phyloP scores from a whole-genome alignment of 2,329 filamentous ascomycete species.

The Aspergillus fumigatiaffinis region DNA sequence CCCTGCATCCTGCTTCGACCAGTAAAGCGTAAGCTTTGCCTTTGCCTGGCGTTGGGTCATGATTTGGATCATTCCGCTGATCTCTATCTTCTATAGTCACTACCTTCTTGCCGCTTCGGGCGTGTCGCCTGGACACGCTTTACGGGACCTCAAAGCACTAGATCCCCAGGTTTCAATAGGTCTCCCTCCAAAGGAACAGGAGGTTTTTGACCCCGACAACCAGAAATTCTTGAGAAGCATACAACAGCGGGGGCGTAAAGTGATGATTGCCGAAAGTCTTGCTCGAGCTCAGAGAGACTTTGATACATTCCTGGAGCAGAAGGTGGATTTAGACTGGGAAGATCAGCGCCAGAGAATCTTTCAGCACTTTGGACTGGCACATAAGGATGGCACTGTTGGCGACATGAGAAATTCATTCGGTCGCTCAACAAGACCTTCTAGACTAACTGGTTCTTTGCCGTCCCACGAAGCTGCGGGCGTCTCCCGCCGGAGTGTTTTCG shows the following conservation, averaged over 20 bases:
- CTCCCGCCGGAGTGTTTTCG: slow-evolving; percentile 56
- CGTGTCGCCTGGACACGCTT: slow-evolving; percentile 78
- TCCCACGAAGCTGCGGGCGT: slow-evolving; percentile 39
- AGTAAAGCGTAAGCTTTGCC: slow-evolving; percentile 50
- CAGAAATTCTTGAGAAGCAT: slow-evolving; percentile 77
- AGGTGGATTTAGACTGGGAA: slow-evolving; percentile 94
- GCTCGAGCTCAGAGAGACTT: slow-evolving; percentile 87
- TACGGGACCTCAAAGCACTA: slow-evolving; percentile 83
- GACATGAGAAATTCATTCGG: slow-evolving; percentile 52
- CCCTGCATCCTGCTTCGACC: slow-evolving; percentile 40
- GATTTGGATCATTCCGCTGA: background rate
- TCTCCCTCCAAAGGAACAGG: slow-evolving; percentile 31
- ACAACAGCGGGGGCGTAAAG: slow-evolving; percentile 84
- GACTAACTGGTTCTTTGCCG: slow-evolving; percentile 40
- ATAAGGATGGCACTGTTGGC: slow-evolving; percentile 41
- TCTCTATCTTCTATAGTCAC: slow-evolving; percentile 54
- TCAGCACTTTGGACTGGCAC: slow-evolving; percentile 83
- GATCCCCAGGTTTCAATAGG: slow-evolving; percentile 58
- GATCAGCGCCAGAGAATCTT: slow-evolving; percentile 89
- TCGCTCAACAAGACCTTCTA: slow-evolving; percentile 34
- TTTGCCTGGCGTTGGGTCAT: background rate
- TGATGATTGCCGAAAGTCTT: slow-evolving; percentile 87
- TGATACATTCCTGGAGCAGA: slow-evolving; percentile 89
- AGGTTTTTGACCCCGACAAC: slow-evolving; percentile 51
- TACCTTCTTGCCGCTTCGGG: slow-evolving; percentile 92